Percentiles rank a stretch among this genome's conserved stretches.
Conservation (phyloP, 805 yeast species). For the Yueomyces sinensis region DNA sequence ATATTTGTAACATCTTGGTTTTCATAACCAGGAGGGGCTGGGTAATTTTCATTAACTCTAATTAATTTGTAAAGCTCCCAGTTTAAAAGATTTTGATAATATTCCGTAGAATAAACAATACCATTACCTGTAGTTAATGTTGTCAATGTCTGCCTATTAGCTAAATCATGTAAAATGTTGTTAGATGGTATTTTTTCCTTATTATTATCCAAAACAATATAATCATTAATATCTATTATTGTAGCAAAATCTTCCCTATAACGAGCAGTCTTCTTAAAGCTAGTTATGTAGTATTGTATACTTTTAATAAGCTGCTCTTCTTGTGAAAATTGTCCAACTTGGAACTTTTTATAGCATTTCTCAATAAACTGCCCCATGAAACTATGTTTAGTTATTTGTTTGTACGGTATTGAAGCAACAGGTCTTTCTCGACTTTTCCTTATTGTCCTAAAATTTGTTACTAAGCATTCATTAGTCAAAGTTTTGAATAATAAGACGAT, state of each 20-base stretch:
- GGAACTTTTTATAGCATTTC: constrained; percentile 5
- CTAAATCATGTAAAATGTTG: no score
- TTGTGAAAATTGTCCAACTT: constrained; percentile 9
- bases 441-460: neutral
- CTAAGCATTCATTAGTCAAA: neutral
- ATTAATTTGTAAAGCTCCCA: constrained; percentile 8
- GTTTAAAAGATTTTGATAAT: constrained; percentile 14
- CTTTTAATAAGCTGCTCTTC: constrained; percentile 1
- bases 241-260: neutral
- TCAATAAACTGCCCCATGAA: constrained; percentile 10
- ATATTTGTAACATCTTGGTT: neutral
- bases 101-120: constrained; percentile 1
- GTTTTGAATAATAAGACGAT: neutral
- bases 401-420: neutral
- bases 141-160: no score
- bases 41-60: neutral
- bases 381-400: constrained; percentile 7
- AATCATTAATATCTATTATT: neutral
- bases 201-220: no score
- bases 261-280: neutral
- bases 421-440: no score
- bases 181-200: no score
- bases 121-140: no score
- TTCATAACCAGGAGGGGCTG: no score
- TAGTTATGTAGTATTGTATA: neutral